Percentiles rank a stretch among this genome's conserved stretches.
Conservation (phyloP, 306 rosid genomes). For the Adenanthera pavonina region DNA sequence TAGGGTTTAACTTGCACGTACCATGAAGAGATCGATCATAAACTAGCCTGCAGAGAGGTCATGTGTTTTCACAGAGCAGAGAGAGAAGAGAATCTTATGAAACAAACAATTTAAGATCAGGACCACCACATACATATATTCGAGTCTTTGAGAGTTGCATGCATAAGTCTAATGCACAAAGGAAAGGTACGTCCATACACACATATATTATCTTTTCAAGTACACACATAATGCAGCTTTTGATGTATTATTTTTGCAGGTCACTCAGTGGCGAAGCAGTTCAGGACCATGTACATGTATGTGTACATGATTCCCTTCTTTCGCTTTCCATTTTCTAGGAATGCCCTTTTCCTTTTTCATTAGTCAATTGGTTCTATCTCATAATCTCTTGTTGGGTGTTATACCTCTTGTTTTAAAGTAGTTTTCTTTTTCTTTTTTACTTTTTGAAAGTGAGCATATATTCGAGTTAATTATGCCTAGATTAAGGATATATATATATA, state of each 20-base stretch:
- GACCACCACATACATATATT: not conserved
- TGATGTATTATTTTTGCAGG: conserved; percentile 5
- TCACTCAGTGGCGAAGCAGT: not conserved
- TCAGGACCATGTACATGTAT: not conserved
- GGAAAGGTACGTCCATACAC: not conserved
- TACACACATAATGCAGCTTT: conserved; percentile 23
- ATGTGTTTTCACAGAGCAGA: not conserved
- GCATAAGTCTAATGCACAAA: not conserved
- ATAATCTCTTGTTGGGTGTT: not conserved
- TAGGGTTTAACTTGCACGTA: not conserved
- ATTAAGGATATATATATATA: not conserved
- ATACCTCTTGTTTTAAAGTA: not conserved
- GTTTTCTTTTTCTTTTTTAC: not conserved
- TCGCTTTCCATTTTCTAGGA: conserved; percentile 9
- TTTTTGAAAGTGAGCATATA: not conserved
- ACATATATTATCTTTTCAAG: not conserved
- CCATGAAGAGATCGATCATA: not conserved
- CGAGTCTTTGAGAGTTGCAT: not conserved
- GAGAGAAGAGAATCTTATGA: conserved; percentile 10
- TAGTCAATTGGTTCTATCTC: not conserved
- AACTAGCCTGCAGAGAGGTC: not conserved
- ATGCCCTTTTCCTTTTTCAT: not conserved
- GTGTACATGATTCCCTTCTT: not conserved
- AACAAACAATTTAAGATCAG: conserved; percentile 19
- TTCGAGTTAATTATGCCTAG: not conserved